Conservation (phyloP, 805 yeast species). For the Ogataea zsoltii region DNA sequence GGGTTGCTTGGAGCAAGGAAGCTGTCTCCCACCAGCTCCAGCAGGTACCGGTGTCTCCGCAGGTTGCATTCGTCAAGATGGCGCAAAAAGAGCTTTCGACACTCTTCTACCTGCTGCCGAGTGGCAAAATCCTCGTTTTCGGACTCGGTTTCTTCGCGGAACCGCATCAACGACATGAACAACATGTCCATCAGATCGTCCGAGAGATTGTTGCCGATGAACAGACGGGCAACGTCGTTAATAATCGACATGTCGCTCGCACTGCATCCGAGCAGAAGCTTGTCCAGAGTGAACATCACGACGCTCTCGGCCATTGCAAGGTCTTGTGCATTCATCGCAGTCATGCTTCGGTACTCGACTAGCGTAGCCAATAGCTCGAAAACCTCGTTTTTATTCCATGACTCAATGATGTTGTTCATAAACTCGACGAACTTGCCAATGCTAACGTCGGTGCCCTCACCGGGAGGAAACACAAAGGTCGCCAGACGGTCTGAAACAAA, state of each 20-base stretch:
- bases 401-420: background rate
- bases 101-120: background rate
- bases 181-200: constrained; percentile 4
- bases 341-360: background rate
- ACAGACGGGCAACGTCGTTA: background rate
- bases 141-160: background rate
- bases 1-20: background rate
- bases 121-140: background rate
- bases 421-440: background rate
- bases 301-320: background rate
- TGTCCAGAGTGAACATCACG: background rate
- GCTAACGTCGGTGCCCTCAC: background rate
- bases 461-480: background rate
- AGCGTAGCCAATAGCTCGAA: background rate
- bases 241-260: background rate
- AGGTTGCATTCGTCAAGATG: background rate
- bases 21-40: background rate
- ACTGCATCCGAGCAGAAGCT: background rate
- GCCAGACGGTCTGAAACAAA: background rate
- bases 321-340: background rate
- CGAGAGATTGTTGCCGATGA: background rate
- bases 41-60: background rate
- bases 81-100: background rate
- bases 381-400: background rate
- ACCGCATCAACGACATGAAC: background rate